phyloP scores from a whole-genome alignment of 2,329 filamentous ascomycete genomes.

The Rhexocercosporidium sp. region DNA sequence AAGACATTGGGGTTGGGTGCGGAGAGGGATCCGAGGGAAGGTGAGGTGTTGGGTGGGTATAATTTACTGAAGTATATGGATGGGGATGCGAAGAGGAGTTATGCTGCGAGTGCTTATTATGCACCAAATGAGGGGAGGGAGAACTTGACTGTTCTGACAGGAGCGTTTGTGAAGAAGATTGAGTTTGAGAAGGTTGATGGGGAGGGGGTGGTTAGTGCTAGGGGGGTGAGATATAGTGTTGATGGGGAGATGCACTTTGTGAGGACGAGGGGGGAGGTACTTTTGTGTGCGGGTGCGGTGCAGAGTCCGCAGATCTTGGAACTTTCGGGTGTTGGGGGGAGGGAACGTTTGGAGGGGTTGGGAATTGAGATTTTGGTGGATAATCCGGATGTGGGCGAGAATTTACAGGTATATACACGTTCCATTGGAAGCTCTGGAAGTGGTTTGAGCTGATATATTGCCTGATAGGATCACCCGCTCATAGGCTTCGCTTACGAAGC shows the following conservation, averaged over 20 bases:
- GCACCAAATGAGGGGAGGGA: constrained; percentile 22
- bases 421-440: background rate
- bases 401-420: constrained; percentile 19
- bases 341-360: constrained; percentile 24
- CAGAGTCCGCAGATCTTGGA: constrained; percentile 42
- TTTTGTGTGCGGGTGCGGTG: constrained; percentile 39
- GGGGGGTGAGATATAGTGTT: background rate
- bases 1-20: constrained; percentile 10
- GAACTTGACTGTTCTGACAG: constrained; percentile 82
- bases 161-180: constrained; percentile 82
- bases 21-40: constrained; percentile 18
- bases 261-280: constrained; percentile 34
- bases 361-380: constrained; percentile 30
- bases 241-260: too few relatives aligned
- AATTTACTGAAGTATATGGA: constrained; percentile 37
- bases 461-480: background rate
- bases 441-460: background rate
- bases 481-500: constrained; percentile 17
- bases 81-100: constrained; percentile 13
- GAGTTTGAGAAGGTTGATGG: constrained; percentile 7
- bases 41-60: constrained; percentile 32
- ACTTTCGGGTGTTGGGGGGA: constrained; percentile 41
- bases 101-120: constrained; percentile 30
- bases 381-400: constrained; percentile 36
- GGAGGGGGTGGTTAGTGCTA: constrained; percentile 7